Evolutionary conservation across 495 filamentous ascomycete species (phyloP).

Genomic region (Neurospora sublineolata): DNA sequence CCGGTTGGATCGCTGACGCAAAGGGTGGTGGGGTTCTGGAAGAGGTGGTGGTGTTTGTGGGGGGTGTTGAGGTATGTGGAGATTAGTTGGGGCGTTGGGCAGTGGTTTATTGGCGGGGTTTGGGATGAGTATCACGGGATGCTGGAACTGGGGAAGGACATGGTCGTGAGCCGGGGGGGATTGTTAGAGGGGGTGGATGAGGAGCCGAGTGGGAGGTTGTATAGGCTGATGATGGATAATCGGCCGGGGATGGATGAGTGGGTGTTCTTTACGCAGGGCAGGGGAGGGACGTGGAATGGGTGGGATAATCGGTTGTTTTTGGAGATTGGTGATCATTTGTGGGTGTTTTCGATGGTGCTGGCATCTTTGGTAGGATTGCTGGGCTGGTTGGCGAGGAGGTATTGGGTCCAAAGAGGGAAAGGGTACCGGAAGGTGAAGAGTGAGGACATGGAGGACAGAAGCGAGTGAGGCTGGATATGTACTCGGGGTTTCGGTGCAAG

Average conservation of each 20-base stretch:
- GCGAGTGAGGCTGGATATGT: background rate
- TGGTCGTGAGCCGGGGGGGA: background rate
- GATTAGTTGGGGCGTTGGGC: conserved; percentile 80
- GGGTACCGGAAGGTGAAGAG: conserved; percentile 1
- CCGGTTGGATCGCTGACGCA: background rate
- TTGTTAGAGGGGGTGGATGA: conserved; percentile 9
- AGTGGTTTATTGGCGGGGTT: conserved; percentile 71
- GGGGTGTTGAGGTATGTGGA: conserved; percentile 64
- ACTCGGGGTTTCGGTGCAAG: background rate
- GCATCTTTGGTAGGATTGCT: background rate
- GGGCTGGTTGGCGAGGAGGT: conserved; percentile 5
- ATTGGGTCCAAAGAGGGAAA: background rate
- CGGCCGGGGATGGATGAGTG: conserved; percentile 25
- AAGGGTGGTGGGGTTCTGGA: background rate
- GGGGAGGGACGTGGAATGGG: conserved; percentile 33
- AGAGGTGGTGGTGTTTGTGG: background rate
- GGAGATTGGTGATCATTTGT: conserved; percentile 26
- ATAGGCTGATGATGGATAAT: conserved; percentile 34
- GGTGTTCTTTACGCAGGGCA: conserved; percentile 31
- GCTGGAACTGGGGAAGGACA: conserved; percentile 5
- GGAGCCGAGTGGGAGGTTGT: conserved; percentile 12
- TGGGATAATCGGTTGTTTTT: conserved; percentile 27
- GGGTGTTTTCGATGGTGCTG: conserved; percentile 27
- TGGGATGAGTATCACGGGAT: conserved; percentile 59
- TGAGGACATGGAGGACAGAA: background rate